Percentiles rank a stretch among this genome's conserved stretches.
phyloP scores from a whole-genome alignment of 345 rosid species.

The Populus ilicifolia region DNA sequence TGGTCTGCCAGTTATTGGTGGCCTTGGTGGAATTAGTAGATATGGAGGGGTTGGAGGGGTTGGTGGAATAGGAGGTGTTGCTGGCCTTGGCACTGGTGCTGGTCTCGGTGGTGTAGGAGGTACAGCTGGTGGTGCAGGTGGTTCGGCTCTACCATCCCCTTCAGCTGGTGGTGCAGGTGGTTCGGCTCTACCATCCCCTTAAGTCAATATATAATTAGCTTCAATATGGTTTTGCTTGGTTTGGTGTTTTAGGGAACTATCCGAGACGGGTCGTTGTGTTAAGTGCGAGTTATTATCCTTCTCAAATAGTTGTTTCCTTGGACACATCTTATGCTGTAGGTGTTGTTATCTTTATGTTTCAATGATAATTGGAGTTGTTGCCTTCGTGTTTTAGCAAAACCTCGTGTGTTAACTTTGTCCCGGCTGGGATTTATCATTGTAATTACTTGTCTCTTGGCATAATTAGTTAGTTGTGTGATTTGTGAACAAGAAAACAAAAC shows the following conservation, averaged over 20 bases:
- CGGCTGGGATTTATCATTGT: background rate
- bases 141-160: slow-evolving; percentile 25
- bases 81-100: slow-evolving; percentile 37
- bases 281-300: background rate
- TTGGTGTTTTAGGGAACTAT: background rate
- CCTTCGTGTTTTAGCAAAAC: background rate
- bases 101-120: slow-evolving; percentile 35
- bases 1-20: slow-evolving; percentile 52
- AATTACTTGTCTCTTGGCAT: background rate
- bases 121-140: slow-evolving; percentile 22
- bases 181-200: slow-evolving; percentile 24
- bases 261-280: background rate
- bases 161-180: slow-evolving; percentile 27
- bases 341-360: background rate
- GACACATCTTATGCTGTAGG: background rate
- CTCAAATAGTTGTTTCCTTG: background rate
- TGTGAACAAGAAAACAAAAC: background rate
- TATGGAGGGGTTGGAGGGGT: slow-evolving; percentile 43
- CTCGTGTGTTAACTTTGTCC: background rate
- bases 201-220: background rate
- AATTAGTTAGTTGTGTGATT: too few relatives aligned
- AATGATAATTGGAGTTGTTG: background rate
- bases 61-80: slow-evolving; percentile 58
- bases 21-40: slow-evolving; percentile 46
- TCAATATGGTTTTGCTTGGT: too few relatives aligned